Conservation (phyloP, 2,329 filamentous ascomycete species). For the Cercospora sesami region DNA sequence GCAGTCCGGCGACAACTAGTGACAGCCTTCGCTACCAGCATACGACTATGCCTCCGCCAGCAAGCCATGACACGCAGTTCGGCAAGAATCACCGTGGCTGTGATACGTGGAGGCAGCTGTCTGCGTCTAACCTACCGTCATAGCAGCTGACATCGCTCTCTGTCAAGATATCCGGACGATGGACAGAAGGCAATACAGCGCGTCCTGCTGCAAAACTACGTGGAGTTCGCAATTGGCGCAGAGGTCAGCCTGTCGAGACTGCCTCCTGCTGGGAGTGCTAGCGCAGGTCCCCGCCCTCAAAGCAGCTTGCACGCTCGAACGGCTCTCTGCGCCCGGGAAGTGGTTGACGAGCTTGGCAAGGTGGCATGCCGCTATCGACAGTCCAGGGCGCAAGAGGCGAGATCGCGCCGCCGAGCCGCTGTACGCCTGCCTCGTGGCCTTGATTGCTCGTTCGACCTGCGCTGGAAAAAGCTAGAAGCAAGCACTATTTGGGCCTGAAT, state of each 20-base stretch:
- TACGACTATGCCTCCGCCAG: neutral
- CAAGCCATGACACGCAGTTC: neutral
- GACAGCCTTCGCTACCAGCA: neutral
- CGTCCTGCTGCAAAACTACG: too few species aligned
- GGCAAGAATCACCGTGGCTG: neutral
- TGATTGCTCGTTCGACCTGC: neutral
- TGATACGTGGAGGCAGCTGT: neutral
- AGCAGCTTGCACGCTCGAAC: neutral
- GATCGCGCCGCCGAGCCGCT: neutral
- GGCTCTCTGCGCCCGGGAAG: neutral
- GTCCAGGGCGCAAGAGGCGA: neutral
- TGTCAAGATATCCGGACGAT: too few species aligned
- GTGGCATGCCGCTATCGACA: neutral
- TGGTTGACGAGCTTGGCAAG: neutral
- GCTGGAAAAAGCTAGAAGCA: neutral
- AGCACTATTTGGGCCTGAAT: neutral
- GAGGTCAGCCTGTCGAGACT: neutral
- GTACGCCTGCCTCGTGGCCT: neutral
- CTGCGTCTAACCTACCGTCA: too few species aligned
- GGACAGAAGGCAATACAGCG: too few species aligned
- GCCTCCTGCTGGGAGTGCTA: neutral
- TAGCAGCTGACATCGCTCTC: too few species aligned
- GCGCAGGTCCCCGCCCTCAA: neutral
- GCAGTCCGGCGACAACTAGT: neutral
- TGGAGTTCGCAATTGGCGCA: neutral